These are phyloP conservation scores for Zopfia rhizophila DNA, from an alignment of 2,329 filamentous ascomycete species.

Conservation along the genomic window DNA sequence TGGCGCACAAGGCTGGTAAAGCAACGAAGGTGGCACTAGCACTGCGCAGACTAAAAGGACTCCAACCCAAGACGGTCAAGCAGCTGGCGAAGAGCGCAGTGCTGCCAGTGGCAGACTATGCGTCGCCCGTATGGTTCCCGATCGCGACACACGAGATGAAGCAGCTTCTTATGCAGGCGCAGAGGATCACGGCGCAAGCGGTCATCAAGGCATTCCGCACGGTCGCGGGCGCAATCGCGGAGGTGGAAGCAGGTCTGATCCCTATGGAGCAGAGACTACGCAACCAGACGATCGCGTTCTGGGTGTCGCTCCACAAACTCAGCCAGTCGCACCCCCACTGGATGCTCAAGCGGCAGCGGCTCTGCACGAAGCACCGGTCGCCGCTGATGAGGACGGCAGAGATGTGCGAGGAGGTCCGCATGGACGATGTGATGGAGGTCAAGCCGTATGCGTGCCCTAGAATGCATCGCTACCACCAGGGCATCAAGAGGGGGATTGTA, in stretches of 20 bases:
- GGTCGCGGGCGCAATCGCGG: slow-evolving; percentile 17
- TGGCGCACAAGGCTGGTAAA: too few species aligned
- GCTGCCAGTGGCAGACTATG: slow-evolving; percentile 19
- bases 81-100: slow-evolving; percentile 17
- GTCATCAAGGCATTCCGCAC: slow-evolving; percentile 19
- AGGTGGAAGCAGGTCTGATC: slow-evolving; percentile 21
- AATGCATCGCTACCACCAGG: too few species aligned
- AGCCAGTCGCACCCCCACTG: slow-evolving; percentile 23
- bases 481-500: too few species aligned
- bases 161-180: slow-evolving; percentile 16
- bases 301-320: slow-evolving; percentile 28
- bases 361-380: slow-evolving; percentile 26
- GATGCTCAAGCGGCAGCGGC: slow-evolving; percentile 26
- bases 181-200: slow-evolving; percentile 16
- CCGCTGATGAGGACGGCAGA: slow-evolving; percentile 22
- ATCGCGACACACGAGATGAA: slow-evolving; percentile 19
- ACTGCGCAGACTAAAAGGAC: slow-evolving; percentile 17
- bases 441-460: slow-evolving; percentile 25
- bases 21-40: slow-evolving; percentile 18
- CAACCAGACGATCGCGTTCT: slow-evolving; percentile 25
- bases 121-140: slow-evolving; percentile 17
- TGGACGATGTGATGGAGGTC: slow-evolving; percentile 23
- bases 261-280: slow-evolving; percentile 21
- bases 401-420: slow-evolving; percentile 22
- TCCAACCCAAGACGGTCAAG: slow-evolving; percentile 15